These are phyloP conservation scores for Colletotrichum lindemuthianum DNA, from an alignment of 2,329 filamentous ascomycete species.

Conservation along the genomic window DNA sequence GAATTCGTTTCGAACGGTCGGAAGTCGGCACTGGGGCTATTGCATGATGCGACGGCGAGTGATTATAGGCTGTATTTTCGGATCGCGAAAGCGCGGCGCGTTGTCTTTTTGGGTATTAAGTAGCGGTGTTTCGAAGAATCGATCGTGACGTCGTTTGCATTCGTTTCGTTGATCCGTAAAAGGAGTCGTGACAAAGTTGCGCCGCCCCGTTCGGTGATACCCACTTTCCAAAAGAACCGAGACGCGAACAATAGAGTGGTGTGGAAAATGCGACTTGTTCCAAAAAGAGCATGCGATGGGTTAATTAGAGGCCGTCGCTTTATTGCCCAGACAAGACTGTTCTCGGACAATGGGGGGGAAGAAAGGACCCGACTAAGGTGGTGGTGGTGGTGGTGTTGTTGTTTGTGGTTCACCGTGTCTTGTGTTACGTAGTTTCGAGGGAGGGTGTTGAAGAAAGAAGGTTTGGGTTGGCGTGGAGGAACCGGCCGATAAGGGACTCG, in stretches of 20 bases:
- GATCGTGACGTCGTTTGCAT: constrained; percentile 35
- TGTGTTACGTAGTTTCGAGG: constrained; percentile 12
- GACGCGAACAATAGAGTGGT: constrained; percentile 3
- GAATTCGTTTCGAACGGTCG: constrained; percentile 19
- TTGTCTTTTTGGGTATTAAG: constrained; percentile 9
- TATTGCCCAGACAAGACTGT: constrained; percentile 19
- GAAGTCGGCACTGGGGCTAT: constrained; percentile 22
- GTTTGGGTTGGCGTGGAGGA: constrained; percentile 19
- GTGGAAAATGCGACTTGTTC: background rate
- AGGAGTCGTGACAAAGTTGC: constrained; percentile 33
- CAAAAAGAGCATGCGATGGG: background rate
- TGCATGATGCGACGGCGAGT: constrained; percentile 24
- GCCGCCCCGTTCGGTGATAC: constrained; percentile 28
- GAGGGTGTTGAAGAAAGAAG: constrained; percentile 15
- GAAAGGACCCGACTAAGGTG: background rate
- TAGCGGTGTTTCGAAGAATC: constrained; percentile 13
- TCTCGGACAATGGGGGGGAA: constrained; percentile 2
- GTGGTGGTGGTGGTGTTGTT: background rate
- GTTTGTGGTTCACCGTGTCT: no score
- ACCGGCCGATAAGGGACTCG: background rate
- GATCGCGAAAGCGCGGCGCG: background rate
- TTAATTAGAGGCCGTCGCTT: background rate
- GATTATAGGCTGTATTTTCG: no score
- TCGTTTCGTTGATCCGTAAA: constrained; percentile 22
- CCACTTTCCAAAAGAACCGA: constrained; percentile 14